Conservation (phyloP, 2,329 filamentous ascomycete species). For the Escovopsis weberi region DNA sequence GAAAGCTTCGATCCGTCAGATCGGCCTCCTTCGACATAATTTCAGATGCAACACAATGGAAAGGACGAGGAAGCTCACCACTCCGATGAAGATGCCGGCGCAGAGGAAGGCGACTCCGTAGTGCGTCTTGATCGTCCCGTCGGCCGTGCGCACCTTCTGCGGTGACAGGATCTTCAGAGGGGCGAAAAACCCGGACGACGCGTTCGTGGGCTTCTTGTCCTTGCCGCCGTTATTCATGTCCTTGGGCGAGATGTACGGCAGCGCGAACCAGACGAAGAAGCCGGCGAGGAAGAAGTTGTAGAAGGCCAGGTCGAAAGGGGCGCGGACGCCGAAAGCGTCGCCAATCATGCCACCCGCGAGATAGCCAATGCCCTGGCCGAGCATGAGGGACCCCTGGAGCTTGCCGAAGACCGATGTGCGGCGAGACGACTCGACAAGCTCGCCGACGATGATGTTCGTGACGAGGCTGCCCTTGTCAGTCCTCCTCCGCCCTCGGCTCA, state of each 20-base stretch:
- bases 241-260: slow-evolving; percentile 37
- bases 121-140: slow-evolving; percentile 38
- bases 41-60: too few relatives aligned
- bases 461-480: too few relatives aligned
- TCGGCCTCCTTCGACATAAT: too few relatives aligned
- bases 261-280: slow-evolving; percentile 23
- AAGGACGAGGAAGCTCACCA: too few relatives aligned
- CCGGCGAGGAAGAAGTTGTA: slow-evolving; percentile 35
- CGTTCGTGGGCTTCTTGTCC: slow-evolving; percentile 15
- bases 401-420: slow-evolving; percentile 51
- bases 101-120: slow-evolving; percentile 51
- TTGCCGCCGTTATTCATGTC: slow-evolving; percentile 5
- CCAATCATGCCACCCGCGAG: slow-evolving; percentile 51
- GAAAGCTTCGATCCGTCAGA: too few relatives aligned
- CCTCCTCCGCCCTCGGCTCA: too few relatives aligned
- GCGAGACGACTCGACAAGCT: slow-evolving; percentile 43
- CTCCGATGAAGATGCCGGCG: slow-evolving; percentile 50
- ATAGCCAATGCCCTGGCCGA: slow-evolving; percentile 50
- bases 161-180: slow-evolving; percentile 48
- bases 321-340: slow-evolving; percentile 45
- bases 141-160: slow-evolving; percentile 34
- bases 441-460: slow-evolving; percentile 53
- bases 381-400: slow-evolving; percentile 51
- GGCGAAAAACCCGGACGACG: slow-evolving; percentile 42
- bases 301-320: slow-evolving; percentile 51